Evolutionary conservation across 1,284 basidiomycete species (phyloP).

Genomic region (Cryptococcus jaspeensis): DNA sequence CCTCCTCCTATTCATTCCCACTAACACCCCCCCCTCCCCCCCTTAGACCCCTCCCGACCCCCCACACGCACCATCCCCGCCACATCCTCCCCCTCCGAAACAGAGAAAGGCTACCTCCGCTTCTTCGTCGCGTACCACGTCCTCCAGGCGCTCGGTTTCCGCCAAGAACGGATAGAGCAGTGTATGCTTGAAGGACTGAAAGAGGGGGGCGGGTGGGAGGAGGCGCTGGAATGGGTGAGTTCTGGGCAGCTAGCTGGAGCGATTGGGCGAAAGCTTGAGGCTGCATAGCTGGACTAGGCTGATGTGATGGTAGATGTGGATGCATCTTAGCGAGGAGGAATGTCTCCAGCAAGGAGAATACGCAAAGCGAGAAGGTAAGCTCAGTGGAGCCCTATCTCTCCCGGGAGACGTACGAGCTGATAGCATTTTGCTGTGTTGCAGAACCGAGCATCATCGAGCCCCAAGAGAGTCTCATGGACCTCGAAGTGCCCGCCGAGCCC

Average conservation of each 20-base stretch:
- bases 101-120: constrained; percentile 68
- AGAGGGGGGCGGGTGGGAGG: constrained; percentile 71
- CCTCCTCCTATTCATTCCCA: no score
- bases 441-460: constrained; percentile 3
- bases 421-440: background rate
- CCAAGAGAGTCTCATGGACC: constrained; percentile 5
- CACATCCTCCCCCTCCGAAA: constrained; percentile 19
- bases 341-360: constrained; percentile 47
- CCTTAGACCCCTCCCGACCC: background rate
- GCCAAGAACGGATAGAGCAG: constrained; percentile 56
- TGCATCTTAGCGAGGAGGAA: constrained; percentile 68
- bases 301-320: constrained; percentile 59
- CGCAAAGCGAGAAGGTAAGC: constrained; percentile 25
- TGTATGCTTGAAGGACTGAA: constrained; percentile 52
- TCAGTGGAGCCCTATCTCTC: background rate
- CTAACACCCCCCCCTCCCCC: background rate
- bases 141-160: constrained; percentile 79
- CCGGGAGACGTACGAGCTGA: constrained; percentile 11
- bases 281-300: background rate
- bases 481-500: background rate
- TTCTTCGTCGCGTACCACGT: constrained; percentile 79
- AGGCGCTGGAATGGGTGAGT: constrained; percentile 88
- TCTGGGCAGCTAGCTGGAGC: background rate
- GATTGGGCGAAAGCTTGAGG: background rate
- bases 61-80: constrained; percentile 4